phyloP scores from a whole-genome alignment of 1,139 yeast genomes.

The Debaryomyces psychrophilus region DNA sequence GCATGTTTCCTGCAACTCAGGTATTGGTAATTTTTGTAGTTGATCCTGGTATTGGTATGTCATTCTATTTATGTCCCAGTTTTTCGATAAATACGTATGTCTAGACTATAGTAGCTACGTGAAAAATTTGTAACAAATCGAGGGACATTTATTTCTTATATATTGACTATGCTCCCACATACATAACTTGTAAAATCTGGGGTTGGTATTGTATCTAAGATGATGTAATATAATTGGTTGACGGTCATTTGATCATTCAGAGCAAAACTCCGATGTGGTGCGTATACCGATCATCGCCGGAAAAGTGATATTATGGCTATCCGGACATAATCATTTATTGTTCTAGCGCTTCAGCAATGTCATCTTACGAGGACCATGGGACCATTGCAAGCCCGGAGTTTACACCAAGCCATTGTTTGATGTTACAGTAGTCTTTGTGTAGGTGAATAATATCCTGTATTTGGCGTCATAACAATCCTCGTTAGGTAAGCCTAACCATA shows the following conservation, averaged over 20 bases:
- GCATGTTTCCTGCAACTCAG: constrained; percentile 69
- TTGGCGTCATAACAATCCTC: background rate
- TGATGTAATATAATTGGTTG: constrained; percentile 4
- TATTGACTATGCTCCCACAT: background rate
- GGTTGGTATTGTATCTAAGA: constrained; percentile 1
- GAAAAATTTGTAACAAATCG: background rate
- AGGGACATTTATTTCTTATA: constrained; percentile 5
- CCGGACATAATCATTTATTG: constrained; percentile 1
- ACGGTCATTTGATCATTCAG: constrained; percentile 8
- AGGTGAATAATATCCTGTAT: background rate
- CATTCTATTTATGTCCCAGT: constrained; percentile 16
- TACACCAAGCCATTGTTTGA: background rate
- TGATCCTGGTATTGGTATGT: constrained; percentile 62
- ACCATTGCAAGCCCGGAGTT: background rate
- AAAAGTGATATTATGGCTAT: background rate
- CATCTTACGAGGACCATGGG: background rate
- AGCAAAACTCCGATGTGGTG: constrained; percentile 9
- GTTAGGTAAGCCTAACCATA: constrained; percentile 3
- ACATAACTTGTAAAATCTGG: constrained; percentile 4
- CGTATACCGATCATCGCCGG: background rate
- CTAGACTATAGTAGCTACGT: background rate
- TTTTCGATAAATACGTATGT: background rate
- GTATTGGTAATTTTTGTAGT: constrained; percentile 74
- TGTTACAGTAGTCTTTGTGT: background rate
- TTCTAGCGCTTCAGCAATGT: background rate